Percentiles rank a stretch among this genome's conserved stretches.
phyloP scores from a whole-genome alignment of 169 alveolate genomes.

The Cryptosporidium sp. region DNA sequence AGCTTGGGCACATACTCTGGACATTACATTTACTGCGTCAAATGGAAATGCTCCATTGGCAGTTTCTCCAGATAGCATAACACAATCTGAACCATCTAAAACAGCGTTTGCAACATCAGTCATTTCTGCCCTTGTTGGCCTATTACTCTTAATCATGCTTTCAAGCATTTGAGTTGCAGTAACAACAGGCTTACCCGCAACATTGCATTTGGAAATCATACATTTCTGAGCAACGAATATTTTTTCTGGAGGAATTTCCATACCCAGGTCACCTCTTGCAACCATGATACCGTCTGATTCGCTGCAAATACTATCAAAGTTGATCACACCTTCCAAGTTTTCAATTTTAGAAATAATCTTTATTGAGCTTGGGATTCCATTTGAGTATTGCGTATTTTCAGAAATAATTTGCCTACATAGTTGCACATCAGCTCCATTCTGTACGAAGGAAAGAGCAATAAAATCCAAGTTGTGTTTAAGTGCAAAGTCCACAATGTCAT shows the following conservation, averaged over 20 bases:
- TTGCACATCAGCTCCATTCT: conserved; percentile 84
- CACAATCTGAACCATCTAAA: conserved; percentile 98
- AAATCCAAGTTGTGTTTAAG: conserved; percentile 94
- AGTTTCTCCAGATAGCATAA: conserved; percentile 92
- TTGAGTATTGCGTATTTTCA: conserved; percentile 69
- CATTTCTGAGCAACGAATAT: conserved; percentile 97
- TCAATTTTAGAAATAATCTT: conserved; percentile 97
- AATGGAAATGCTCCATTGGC: conserved; percentile 88
- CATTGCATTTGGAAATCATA: conserved; percentile 95
- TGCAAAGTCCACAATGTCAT: conserved; percentile 96
- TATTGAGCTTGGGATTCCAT: conserved; percentile 91
- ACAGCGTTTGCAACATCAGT: conserved; percentile 99
- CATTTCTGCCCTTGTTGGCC: conserved; percentile 99
- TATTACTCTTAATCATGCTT: conserved; percentile 95
- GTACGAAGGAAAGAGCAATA: conserved; percentile 93
- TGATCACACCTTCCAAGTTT: conserved; percentile 95
- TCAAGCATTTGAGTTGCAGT: conserved; percentile 99
- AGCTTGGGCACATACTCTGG: conserved; percentile 87
- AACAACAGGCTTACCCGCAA: conserved; percentile 96
- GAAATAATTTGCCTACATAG: conserved; percentile 84
- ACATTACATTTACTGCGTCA: conserved; percentile 86
- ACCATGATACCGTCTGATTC: conserved; percentile 98
- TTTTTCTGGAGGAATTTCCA: conserved; percentile 98
- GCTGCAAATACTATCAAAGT: conserved; percentile 94
- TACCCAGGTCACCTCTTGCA: conserved; percentile 99